Base-by-base conservation (phyloP, 2,329 filamentous ascomycete species). In the Hypomyces rosellus region DNA sequence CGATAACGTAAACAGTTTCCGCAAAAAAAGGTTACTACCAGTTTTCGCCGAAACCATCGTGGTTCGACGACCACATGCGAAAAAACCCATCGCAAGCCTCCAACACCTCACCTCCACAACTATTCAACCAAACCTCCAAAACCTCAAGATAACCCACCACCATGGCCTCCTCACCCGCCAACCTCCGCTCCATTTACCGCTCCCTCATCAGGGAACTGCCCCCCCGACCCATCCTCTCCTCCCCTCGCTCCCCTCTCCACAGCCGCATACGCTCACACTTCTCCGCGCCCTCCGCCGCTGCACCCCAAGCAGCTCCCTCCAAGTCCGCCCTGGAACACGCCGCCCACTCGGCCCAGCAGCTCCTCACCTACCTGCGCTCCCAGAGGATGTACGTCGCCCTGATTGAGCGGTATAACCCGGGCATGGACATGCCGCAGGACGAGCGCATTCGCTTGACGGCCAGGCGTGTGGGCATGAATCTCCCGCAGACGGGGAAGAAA, bases 341-440 rank as follows among this genome's bases (percentile, higher is more conserved):
- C 53, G 48, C 65, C 63, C 57, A 62, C 57, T 60, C 61, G 54
- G 85, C 82, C n/a, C 82, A 89, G 56, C 89, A 97, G 68, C 82
- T 89, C 58, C 70, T 90, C 22, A 78, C 82, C 51, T 97, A 96
- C 65, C 77, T 93, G 16, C 81, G 82, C 59, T 85, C 91, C n/a
- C 93, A 99, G 74, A 77, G 91, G 47, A 81, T 81, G 65, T 96
- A 97, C 67, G 79, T 82, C 22, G 85, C 82, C 14, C 72, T 97
- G 40, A 68, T 97, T 36, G 91, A 96, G 70, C 79, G 91, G 60
- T 97, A 99, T 71, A 97, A 97, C 68, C 90, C 90, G 0, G 90
- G 91, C 15, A 89, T 95, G 82, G 81, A 82, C 58, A 88, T 96
- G 85, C 82, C 86, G 57, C 85, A 84, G 65, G 84, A 95, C 69